Base-by-base conservation (phyloP, 2,329 filamentous ascomycete species). In the Capronia coronata region DNA sequence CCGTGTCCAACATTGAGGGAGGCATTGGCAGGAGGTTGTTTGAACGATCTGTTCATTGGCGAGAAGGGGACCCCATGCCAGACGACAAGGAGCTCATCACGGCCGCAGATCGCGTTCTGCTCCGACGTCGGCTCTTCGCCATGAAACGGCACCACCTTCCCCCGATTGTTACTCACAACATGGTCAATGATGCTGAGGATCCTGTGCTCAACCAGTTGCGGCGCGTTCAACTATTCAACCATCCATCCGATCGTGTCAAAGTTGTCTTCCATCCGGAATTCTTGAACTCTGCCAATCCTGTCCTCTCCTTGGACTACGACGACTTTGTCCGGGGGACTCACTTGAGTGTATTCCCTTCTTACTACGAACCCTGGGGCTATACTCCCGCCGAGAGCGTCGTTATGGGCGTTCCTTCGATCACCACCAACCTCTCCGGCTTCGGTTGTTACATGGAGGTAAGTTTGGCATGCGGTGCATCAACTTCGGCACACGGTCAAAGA, bases 341-440 rank as follows among this genome's bases (percentile, higher is more conserved):
- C 69, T 73, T 98, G 64, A 93, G 93, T 62, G 82, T 98, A 49
- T 98, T 98, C 71, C 78, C 91, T 19, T 97, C 93, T 2, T 97
- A 97, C 78, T 98, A 98, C 68, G 93, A 98, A 72, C 93, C 93
- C 7, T 98, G 93, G 93, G 93, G 93, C 39, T 98, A 98, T 71
- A 98, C 93, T 1, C 93, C 50, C 13, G 91, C 93, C 45, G 93
- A 97, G 69, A 98, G 93, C 70, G 97, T 93, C 0, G 93, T 97
- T 56, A 97, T 97, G 93, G 93, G 93, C 62, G 90, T 98, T 34
- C 93, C 93, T 37, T 95, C 88, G 69, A 96, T 98, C 70, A 97
- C 93, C 9, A 97, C 91, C 22, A 98, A 98, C 69, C 74, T 98
- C 38, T 97, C 93, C 5, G 93, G 93, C 16, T 98, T 98, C 64